Conservation (phyloP, 805 yeast genomes). For the Candida ipomoeae region DNA sequence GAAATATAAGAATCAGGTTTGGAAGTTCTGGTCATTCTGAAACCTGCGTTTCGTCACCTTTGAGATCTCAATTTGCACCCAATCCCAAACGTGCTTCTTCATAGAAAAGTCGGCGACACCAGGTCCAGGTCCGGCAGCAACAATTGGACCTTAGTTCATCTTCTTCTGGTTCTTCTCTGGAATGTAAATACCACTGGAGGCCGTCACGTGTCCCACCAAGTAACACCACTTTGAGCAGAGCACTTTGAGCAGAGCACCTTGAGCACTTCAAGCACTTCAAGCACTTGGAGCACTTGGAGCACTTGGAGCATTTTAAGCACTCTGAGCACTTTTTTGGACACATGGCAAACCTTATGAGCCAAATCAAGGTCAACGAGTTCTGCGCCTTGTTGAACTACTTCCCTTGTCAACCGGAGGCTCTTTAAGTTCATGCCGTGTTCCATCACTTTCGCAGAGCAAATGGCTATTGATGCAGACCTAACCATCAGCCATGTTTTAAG, state of each 20-base stretch:
- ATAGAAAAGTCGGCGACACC: conserved; percentile 57
- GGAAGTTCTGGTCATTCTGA: too few relatives aligned
- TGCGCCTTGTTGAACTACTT: conserved; percentile 27
- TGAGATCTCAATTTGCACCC: too few relatives aligned
- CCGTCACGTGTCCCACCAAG: conserved; percentile 20
- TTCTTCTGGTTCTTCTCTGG: conserved; percentile 97
- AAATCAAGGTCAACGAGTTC: conserved; percentile 25
- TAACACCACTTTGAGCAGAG: too few relatives aligned
- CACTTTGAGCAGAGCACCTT: too few relatives aligned
- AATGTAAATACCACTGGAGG: conserved; percentile 87
- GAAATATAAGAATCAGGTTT: too few relatives aligned
- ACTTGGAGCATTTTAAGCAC: too few relatives aligned
- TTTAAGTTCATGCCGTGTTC: too few relatives aligned
- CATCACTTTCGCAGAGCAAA: too few relatives aligned
- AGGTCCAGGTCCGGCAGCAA: conserved; percentile 98
- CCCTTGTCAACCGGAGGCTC: conserved; percentile 24
- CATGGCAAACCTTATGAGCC: conserved; percentile 11
- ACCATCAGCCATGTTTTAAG: background rate
- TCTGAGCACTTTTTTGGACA: conserved; percentile 18
- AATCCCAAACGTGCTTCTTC: too few relatives aligned
- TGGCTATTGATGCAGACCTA: conserved; percentile 7
- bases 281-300: too few relatives aligned
- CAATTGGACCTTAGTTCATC: conserved; percentile 84
- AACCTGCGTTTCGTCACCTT: too few relatives aligned
- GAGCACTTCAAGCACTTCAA: too few relatives aligned